These are phyloP conservation scores for Coelastrella sp. DNA, from an alignment of 139 green algal species.

Conservation along the genomic window DNA sequence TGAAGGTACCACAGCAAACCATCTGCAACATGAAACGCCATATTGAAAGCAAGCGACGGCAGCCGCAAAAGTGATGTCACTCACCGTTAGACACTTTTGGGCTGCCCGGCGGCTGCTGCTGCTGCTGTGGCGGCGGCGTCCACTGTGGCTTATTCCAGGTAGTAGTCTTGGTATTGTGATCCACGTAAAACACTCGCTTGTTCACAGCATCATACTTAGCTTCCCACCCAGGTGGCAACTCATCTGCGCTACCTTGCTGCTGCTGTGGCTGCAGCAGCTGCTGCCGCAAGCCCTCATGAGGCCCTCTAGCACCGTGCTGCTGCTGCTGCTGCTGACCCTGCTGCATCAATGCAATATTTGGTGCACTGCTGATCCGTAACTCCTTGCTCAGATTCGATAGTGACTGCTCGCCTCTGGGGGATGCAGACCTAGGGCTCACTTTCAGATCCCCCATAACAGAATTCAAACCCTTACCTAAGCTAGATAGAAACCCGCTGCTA, in stretches of 20 bases:
- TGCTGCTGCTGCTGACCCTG: conserved; percentile 2
- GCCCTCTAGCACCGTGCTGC: background rate
- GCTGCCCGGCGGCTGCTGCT: background rate
- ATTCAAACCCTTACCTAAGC: conserved; percentile 37
- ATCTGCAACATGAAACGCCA: too few species aligned
- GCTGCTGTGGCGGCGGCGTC: background rate
- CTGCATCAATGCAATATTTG: background rate
- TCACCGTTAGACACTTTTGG: background rate
- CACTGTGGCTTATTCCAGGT: conserved; percentile 80
- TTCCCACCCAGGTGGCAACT: conserved; percentile 88
- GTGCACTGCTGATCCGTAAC: background rate
- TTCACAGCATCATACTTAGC: conserved; percentile 80
- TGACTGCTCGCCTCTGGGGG: background rate
- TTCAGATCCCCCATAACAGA: conserved; percentile 36
- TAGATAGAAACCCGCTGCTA: conserved; percentile 35
- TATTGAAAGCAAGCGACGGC: too few species aligned
- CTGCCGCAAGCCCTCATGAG: background rate
- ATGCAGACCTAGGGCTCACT: background rate
- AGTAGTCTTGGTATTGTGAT: conserved; percentile 94
- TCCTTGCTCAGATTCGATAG: background rate
- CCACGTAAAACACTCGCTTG: conserved; percentile 94
- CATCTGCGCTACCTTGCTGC: conserved; percentile 7
- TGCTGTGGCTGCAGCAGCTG: conserved; percentile 23
- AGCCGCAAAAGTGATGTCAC: background rate
- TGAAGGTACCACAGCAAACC: too few species aligned